Evolutionary conservation across 441 rosid species (phyloP).

Genomic region (Isatis lusitanica): DNA sequence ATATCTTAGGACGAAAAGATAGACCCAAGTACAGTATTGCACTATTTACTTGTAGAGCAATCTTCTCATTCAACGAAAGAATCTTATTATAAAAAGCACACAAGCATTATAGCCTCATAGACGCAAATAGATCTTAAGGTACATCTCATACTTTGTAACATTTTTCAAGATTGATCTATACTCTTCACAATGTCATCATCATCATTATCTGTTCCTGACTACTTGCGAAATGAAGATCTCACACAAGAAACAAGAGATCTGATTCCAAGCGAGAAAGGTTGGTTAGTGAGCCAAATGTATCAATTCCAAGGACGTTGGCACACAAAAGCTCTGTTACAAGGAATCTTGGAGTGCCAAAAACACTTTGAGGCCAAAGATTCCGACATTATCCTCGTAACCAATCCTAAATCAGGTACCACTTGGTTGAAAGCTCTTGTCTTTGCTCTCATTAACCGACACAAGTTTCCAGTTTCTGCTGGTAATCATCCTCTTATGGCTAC

Average conservation of each 20-base stretch:
- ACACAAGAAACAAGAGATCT: constrained; percentile 44
- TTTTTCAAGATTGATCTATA: not conserved
- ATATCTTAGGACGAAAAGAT: not conserved
- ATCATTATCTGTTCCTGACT: constrained; percentile 30
- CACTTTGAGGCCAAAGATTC: constrained; percentile 47
- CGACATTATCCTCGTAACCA: constrained; percentile 51
- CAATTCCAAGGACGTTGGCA: constrained; percentile 53
- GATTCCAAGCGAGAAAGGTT: constrained; percentile 45
- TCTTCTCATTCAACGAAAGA: not conserved
- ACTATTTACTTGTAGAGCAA: constrained; percentile 9
- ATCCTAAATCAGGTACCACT: constrained; percentile 69
- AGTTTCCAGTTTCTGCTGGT: constrained; percentile 26
- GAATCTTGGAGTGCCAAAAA: constrained; percentile 39
- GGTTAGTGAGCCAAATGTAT: constrained; percentile 40
- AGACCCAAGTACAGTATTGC: not conserved
- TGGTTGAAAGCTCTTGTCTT: constrained; percentile 65
- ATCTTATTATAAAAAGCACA: constrained; percentile 4
- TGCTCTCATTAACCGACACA: constrained; percentile 44
- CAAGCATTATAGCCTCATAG: not conserved
- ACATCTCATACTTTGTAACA: not conserved
- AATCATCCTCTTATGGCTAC: constrained; percentile 50
- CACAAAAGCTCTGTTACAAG: constrained; percentile 36
- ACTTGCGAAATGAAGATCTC: constrained; percentile 36
- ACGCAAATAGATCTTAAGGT: not conserved
- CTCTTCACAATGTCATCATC: constrained; percentile 28